These are phyloP conservation scores for Elaeis guineensis DNA, from an alignment of 176 grass and related monocot genomes.

Conservation along the genomic window DNA sequence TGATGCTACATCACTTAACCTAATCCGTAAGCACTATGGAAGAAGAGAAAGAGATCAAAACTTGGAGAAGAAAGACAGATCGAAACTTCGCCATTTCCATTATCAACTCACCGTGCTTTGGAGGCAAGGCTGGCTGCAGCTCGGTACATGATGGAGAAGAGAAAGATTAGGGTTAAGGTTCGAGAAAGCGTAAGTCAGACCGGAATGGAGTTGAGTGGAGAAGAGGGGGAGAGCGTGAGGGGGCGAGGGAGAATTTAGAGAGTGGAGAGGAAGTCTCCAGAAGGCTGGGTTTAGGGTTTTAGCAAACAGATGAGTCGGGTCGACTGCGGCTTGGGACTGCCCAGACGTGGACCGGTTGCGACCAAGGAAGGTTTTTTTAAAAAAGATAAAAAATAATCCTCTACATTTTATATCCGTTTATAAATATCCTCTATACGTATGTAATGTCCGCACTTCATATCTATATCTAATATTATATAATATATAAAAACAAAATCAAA, in stretches of 20 bases:
- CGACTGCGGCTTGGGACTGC: no score
- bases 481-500: no score
- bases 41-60: background rate
- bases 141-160: slow-evolving; percentile 44
- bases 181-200: background rate
- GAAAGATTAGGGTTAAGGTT: slow-evolving; percentile 1
- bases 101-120: slow-evolving; percentile 47
- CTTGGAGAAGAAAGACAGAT: background rate
- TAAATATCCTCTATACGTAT: no score
- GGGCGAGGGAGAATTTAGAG: slow-evolving; percentile 25
- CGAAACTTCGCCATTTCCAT: background rate
- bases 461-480: no score
- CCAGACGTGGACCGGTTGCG: no score
- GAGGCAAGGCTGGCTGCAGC: slow-evolving; percentile 57
- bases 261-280: slow-evolving; percentile 44
- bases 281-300: slow-evolving; percentile 83
- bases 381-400: no score
- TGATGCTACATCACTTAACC: no score
- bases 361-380: no score
- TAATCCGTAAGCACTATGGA: no score
- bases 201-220: slow-evolving; percentile 5
- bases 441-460: no score
- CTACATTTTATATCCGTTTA: no score
- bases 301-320: background rate
- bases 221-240: slow-evolving; percentile 8